Evolutionary conservation across 192 early-diverging fungal genomes (phyloP), one percentile per base, ranked within the genome.

Genomic region (Dissophora ornata): DNA sequence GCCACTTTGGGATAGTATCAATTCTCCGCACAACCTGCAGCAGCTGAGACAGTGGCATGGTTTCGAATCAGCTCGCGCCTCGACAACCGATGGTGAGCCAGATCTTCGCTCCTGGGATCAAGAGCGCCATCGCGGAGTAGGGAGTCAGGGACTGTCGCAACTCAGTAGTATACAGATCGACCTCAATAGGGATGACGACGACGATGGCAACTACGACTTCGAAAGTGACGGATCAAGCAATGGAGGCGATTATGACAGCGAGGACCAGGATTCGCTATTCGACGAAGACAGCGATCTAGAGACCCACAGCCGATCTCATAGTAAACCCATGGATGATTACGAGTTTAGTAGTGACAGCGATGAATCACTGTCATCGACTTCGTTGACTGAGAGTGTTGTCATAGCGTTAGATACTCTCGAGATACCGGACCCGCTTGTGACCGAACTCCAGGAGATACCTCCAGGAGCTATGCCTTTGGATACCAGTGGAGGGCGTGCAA

Each of bases 1-100:
- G 73, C 73, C 73, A n/a, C 53, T 77, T 9, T 77, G 73, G 73
- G 73, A 77, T 53, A 62, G 63, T 22, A 67, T 77, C 64, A 67
- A 67, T 53, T 77, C 73, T 1, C 73, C 73, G 0, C 19, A 62
- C 7, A 67, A 77, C 40, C 63, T 57, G 36, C 30, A 63, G 21
- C 34, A 44, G 45, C 54, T 71, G 7, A 62, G 40, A 24, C n/a
- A 59, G n/a, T 77, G 73, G 73, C 34, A 62, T 1, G 64, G 50
- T 25, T 56, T 52, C 1, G 51, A 33, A 3, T 67, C 71, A 1
- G 57, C 32, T 2, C 30, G 49, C 49, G 19, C 55, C 36, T 74
- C 70, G 4, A 65, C 61, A 10, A 33, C 62, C 26, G 42, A 65
- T 13, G 56, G 56, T 28, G 56, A 24, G 18, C 28, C 16, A 15